Conservation (phyloP, 371 early-diverging fungal genomes). For the Lichtheimia corymbifera region DNA sequence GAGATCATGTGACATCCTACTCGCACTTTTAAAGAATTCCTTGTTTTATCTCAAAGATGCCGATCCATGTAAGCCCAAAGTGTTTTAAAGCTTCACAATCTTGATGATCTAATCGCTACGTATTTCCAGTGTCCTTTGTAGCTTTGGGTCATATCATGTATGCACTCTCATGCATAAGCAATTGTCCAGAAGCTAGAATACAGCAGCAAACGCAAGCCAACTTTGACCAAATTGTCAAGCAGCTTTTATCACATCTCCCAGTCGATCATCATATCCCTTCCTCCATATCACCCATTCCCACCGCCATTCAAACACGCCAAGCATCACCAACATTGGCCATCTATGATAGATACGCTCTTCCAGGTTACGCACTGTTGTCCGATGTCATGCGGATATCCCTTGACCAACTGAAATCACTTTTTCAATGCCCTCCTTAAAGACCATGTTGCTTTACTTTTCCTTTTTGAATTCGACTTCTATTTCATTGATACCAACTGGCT, state of each 20-base stretch:
- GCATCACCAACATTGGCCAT: not conserved
- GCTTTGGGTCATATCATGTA: constrained; percentile 2
- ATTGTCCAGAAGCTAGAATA: not conserved
- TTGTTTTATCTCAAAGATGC: not conserved
- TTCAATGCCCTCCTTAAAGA: not conserved
- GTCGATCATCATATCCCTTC: constrained; percentile 7
- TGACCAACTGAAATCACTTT: constrained; percentile 1
- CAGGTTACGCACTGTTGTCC: constrained; percentile 3
- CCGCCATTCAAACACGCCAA: not conserved
- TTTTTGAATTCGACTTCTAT: constrained; percentile 27
- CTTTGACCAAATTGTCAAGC: not conserved
- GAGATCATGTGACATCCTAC: not conserved
- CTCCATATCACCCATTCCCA: constrained; percentile 4
- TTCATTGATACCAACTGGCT: constrained; percentile 26
- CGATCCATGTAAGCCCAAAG: not conserved
- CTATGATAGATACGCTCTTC: constrained; percentile 7
- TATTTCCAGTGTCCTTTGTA: constrained; percentile 6
- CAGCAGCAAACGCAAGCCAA: not conserved
- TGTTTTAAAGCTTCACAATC: not conserved
- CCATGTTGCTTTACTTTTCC: constrained; percentile 13
- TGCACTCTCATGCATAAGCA: constrained; percentile 3
- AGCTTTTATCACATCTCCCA: not conserved
- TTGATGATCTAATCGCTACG: not conserved
- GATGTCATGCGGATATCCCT: constrained; percentile 2
- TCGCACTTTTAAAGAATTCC: not conserved